phyloP scores from a whole-genome alignment of 352 stramenopile genomes.

The Elongisporangium undulatum region DNA sequence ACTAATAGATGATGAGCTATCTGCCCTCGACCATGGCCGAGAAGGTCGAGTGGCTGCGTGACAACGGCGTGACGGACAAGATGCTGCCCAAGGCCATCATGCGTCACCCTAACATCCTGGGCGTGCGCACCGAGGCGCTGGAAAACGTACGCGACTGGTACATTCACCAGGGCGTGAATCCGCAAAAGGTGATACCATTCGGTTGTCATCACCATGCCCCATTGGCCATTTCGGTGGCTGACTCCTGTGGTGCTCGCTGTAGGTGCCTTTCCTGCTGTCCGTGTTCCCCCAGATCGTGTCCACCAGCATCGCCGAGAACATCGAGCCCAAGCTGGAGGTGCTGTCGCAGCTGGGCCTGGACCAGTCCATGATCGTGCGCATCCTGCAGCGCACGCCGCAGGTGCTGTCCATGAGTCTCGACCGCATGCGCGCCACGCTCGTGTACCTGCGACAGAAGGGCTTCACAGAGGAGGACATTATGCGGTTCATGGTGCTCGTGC shows the following conservation, averaged over 20 bases:
- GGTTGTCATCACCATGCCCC: no score
- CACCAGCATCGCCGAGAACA: constrained; percentile 23
- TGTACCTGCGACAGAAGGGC: constrained; percentile 22
- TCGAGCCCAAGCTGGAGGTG: constrained; percentile 40
- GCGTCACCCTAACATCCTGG: constrained; percentile 36
- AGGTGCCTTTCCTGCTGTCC: constrained; percentile 55
- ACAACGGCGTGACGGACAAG: constrained; percentile 23
- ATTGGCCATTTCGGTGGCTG: no score
- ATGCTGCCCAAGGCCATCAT: constrained; percentile 26
- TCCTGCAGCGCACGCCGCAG: constrained; percentile 37
- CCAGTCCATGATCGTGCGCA: constrained; percentile 27
- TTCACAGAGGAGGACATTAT: constrained; percentile 24
- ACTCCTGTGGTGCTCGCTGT: neutral
- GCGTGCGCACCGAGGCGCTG: constrained; percentile 22
- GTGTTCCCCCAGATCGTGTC: constrained; percentile 39
- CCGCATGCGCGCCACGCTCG: constrained; percentile 23
- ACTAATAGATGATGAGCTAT: constrained; percentile 22
- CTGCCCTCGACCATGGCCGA: constrained; percentile 23
- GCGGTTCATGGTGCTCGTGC: constrained; percentile 27
- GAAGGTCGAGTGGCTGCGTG: constrained; percentile 28
- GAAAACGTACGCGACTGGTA: constrained; percentile 31
- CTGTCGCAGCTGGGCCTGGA: constrained; percentile 27
- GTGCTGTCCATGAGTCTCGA: constrained; percentile 33
- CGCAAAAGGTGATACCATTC: constrained; percentile 15
- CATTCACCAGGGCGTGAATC: constrained; percentile 23